phyloP scores from a whole-genome alignment of 1,139 yeast genomes.

The Yarrowia galli region DNA sequence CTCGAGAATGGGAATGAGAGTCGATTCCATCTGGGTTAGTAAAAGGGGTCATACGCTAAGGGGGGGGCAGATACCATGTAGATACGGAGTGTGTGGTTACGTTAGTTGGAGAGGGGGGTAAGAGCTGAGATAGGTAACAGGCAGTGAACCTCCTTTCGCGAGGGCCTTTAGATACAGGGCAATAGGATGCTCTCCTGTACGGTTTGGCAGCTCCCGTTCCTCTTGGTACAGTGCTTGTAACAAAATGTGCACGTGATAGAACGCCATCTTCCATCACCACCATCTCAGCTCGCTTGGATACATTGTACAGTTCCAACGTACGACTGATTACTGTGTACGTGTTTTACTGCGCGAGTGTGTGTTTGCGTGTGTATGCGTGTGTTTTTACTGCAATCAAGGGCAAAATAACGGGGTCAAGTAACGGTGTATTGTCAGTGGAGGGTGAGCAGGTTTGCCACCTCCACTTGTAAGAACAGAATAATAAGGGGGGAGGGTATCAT shows the following conservation, averaged over 20 bases:
- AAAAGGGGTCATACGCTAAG: too few species aligned
- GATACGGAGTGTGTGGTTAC: neutral
- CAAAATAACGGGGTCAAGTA: constrained; percentile 13
- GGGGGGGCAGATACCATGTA: too few species aligned
- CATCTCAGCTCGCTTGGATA: neutral
- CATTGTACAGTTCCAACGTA: neutral
- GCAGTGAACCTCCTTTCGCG: too few species aligned
- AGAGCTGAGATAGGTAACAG: too few species aligned
- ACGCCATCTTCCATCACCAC: neutral
- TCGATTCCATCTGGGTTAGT: constrained; percentile 57
- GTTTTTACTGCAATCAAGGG: constrained; percentile 7
- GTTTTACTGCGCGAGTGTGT: constrained; percentile 11
- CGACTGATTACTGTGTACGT: constrained; percentile 13
- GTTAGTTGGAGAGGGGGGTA: too few species aligned
- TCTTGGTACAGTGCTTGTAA: too few species aligned
- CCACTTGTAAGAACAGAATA: constrained; percentile 4
- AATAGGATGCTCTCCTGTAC: too few species aligned
- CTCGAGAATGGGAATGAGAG: constrained; percentile 64
- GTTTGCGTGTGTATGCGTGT: neutral
- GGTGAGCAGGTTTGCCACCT: neutral
- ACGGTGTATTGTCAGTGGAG: constrained; percentile 14
- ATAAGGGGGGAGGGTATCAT: constrained; percentile 21
- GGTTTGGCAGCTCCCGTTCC: too few species aligned
- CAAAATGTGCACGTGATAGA: too few species aligned
- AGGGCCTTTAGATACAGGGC: too few species aligned